phyloP scores from a whole-genome alignment of 163 green algal species.

The Volvox carteri region DNA sequence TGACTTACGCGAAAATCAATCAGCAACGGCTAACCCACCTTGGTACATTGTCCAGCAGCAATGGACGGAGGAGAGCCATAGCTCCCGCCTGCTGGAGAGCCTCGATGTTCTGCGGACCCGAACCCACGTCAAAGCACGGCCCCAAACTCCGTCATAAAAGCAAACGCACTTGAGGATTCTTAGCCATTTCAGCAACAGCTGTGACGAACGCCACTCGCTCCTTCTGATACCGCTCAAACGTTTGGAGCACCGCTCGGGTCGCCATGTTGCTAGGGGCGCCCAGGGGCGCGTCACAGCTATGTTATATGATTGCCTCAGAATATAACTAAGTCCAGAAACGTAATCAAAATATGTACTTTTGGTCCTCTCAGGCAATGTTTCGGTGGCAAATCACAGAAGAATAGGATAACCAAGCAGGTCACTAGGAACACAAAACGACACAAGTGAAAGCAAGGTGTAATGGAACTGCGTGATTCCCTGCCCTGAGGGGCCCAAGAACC shows the following conservation, averaged over 20 bases:
- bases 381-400: neutral
- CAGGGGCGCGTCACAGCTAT: neutral
- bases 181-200: conserved; percentile 87
- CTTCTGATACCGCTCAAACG: conserved; percentile 91
- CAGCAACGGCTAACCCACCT: conserved; percentile 66
- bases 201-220: conserved; percentile 87
- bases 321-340: no score
- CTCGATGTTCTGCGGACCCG: conserved; percentile 87
- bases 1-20: neutral
- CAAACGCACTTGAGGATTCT: conserved; percentile 78
- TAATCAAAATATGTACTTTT: neutral
- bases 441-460: no score
- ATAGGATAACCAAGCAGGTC: neutral
- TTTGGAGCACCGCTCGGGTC: conserved; percentile 74
- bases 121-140: conserved; percentile 4
- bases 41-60: conserved; percentile 91
- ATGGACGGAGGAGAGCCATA: conserved; percentile 86
- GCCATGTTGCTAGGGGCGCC: conserved; percentile 70
- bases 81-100: conserved; percentile 86
- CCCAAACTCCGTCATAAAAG: neutral
- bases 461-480: neutral
- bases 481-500: neutral
- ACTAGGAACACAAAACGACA: no score
- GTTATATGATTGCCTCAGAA: no score
- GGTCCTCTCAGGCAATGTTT: neutral